Evolutionary conservation across 2,329 filamentous ascomycete genomes (phyloP).

Genomic region (Xylaria sp.): DNA sequence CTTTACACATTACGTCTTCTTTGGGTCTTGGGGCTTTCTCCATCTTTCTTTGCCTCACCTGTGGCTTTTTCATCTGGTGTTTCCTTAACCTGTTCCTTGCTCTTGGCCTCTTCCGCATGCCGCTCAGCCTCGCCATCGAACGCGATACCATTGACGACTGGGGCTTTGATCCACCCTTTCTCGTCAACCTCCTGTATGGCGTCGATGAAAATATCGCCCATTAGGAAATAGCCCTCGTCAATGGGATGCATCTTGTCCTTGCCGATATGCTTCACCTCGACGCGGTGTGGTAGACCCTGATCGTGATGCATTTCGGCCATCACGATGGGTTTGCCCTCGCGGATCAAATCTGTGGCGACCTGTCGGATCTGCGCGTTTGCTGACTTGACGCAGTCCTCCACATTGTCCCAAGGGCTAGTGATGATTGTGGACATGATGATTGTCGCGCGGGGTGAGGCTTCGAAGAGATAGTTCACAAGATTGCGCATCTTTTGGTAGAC

Average conservation of each 20-base stretch:
- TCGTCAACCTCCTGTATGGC: conserved; percentile 37
- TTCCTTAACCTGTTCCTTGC: conserved; percentile 16
- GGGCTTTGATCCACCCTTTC: conserved; percentile 33
- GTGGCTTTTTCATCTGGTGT: conserved; percentile 12
- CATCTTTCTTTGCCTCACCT: conserved; percentile 1
- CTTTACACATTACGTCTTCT: conserved; percentile 11
- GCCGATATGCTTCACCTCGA: conserved; percentile 34
- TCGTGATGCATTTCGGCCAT: conserved; percentile 40
- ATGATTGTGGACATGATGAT: conserved; percentile 41
- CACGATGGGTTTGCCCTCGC: conserved; percentile 36
- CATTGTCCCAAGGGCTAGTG: conserved; percentile 36
- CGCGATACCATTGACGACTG: conserved; percentile 30
- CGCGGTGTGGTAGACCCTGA: conserved; percentile 37
- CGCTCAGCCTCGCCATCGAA: conserved; percentile 30
- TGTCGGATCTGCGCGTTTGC: conserved; percentile 41
- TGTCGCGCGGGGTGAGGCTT: conserved; percentile 36
- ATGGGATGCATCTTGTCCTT: conserved; percentile 39
- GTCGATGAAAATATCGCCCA: conserved; percentile 41
- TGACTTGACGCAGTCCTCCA: conserved; percentile 37
- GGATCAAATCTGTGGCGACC: conserved; percentile 35
- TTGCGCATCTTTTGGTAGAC: conserved; percentile 35
- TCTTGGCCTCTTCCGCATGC: conserved; percentile 24
- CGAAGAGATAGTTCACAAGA: conserved; percentile 38
- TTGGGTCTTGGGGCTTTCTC: conserved; percentile 4
- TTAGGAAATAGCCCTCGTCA: conserved; percentile 39